These are phyloP conservation scores for Rhododendron ferrugineum DNA, from an alignment of 148 eudicot genomes.

Conservation along the genomic window DNA sequence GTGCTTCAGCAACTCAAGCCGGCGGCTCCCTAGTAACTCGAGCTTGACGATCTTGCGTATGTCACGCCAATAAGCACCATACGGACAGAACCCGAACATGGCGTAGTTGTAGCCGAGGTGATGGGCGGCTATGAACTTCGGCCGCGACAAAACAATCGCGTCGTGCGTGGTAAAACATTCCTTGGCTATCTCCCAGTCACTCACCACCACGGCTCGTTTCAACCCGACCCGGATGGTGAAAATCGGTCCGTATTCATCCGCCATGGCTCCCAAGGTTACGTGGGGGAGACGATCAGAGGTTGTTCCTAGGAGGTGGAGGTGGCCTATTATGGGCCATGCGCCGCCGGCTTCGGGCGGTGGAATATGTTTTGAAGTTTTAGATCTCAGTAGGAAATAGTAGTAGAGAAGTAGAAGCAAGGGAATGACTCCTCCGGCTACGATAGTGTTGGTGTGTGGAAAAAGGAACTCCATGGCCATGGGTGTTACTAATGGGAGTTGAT, in stretches of 20 bases:
- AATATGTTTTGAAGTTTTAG: background rate
- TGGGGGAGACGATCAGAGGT: constrained; percentile 9
- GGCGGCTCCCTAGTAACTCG: constrained; percentile 8
- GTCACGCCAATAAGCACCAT: constrained; percentile 10
- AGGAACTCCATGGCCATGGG: background rate
- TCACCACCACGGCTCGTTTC: constrained; percentile 8
- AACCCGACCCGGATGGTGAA: constrained; percentile 10
- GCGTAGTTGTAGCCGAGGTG: constrained; percentile 7
- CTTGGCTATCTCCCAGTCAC: constrained; percentile 10
- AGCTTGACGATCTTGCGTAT: background rate
- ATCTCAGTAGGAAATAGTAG: background rate
- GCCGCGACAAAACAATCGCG: background rate
- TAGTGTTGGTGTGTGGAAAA: background rate
- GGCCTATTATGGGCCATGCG: constrained; percentile 22
- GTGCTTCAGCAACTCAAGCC: constrained; percentile 7
- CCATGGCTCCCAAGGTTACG: constrained; percentile 13
- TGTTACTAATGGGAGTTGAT: background rate
- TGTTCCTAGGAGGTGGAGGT: constrained; percentile 11
- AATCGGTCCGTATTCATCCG: constrained; percentile 17
- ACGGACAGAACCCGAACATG: constrained; percentile 10
- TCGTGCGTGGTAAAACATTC: constrained; percentile 12
- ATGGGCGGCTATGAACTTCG: background rate
- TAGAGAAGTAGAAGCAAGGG: background rate
- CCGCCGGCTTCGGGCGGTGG: background rate
- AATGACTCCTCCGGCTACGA: background rate